Conservation (phyloP, 345 rosid species). For the Gossypioides kirkii region DNA sequence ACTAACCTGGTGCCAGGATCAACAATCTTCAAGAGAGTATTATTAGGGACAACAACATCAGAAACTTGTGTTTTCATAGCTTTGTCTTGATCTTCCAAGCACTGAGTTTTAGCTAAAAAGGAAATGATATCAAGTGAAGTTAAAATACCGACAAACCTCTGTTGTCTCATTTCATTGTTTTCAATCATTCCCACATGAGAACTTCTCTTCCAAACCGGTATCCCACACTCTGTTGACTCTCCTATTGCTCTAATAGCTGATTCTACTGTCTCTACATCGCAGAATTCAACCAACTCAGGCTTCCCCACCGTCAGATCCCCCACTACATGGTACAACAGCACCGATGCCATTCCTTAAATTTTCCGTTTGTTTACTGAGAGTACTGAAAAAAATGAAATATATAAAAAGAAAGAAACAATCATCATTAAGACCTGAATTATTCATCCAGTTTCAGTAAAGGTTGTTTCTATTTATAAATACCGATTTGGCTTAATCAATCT, state of each 20-base stretch:
- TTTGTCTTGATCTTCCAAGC: conserved; percentile 71
- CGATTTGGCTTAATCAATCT: neutral
- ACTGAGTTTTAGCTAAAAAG: conserved; percentile 65
- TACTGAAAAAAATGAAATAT: neutral
- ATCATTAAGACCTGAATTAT: neutral
- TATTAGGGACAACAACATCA: conserved; percentile 54
- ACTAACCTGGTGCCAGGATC: conserved; percentile 92
- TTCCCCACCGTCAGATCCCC: conserved; percentile 99
- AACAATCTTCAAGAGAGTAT: conserved; percentile 63
- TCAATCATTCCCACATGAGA: conserved; percentile 46
- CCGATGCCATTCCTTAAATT: conserved; percentile 60
- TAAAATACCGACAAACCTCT: conserved; percentile 83
- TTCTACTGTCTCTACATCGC: conserved; percentile 80
- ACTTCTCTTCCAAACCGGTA: conserved; percentile 88
- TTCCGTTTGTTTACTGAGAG: neutral
- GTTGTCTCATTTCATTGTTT: conserved; percentile 64
- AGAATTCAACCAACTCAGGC: conserved; percentile 86
- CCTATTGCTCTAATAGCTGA: conserved; percentile 79
- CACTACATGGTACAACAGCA: conserved; percentile 83
- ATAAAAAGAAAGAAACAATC: neutral
- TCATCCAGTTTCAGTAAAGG: neutral
- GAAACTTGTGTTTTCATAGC: conserved; percentile 84
- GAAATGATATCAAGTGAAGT: conserved; percentile 81
- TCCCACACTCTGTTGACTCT: conserved; percentile 85
- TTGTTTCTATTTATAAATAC: neutral